Conservation (phyloP, 2,329 filamentous ascomycete genomes). For the Aspergillus bombycis region DNA sequence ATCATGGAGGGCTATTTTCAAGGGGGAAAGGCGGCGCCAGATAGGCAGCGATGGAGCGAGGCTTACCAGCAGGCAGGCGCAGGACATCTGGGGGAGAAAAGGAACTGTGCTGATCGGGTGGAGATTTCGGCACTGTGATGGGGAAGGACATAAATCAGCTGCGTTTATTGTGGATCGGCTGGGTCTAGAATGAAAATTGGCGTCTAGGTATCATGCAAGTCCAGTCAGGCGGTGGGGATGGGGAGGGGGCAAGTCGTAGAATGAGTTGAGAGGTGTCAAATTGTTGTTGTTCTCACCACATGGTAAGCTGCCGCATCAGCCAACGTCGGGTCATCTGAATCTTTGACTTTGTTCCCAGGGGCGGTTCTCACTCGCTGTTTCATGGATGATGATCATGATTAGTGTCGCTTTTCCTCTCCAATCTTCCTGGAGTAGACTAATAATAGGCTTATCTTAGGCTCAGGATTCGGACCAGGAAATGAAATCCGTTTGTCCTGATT, state of each 20-base stretch:
- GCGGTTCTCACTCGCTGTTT: not conserved
- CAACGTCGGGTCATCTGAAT: constrained; percentile 9
- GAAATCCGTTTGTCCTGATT: constrained; percentile 9
- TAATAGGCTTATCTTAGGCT: constrained; percentile 4
- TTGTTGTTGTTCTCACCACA: constrained; percentile 4
- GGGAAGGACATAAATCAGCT: not conserved
- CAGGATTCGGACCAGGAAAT: constrained; percentile 3
- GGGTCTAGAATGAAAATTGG: constrained; percentile 2
- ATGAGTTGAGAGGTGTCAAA: not conserved
- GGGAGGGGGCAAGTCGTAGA: not conserved
- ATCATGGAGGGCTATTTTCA: not conserved
- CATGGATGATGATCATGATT: not conserved
- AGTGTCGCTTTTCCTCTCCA: not conserved
- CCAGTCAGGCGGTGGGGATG: constrained; percentile 3
- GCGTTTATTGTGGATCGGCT: constrained; percentile 3
- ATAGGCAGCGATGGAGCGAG: constrained; percentile 3
- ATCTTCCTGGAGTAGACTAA: not conserved
- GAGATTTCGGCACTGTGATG: not conserved
- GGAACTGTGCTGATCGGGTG: constrained; percentile 1
- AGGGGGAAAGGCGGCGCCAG: not conserved
- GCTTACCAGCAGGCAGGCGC: constrained; percentile 4
- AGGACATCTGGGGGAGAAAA: constrained; percentile 1
- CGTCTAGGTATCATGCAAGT: constrained; percentile 2
- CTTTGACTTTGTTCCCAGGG: not conserved
- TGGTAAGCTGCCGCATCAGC: constrained; percentile 2